phyloP scores from a whole-genome alignment of 1,284 basidiomycete genomes.

The Pterulicium gracile region DNA sequence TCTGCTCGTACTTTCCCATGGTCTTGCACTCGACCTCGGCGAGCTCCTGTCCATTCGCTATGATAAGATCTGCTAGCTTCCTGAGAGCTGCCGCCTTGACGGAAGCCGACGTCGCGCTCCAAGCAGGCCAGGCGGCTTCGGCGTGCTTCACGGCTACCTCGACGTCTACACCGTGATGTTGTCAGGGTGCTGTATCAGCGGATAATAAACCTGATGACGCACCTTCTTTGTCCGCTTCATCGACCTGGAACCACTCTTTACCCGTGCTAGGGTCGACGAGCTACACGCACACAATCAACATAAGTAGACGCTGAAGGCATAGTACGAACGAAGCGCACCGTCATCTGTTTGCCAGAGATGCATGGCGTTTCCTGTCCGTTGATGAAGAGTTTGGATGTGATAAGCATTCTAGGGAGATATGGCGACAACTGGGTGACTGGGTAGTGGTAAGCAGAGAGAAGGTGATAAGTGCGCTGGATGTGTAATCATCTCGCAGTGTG shows the following conservation, averaged over 20 bases:
- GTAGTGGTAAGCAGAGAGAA: too few relatives aligned
- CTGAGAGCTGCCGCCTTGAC: not conserved
- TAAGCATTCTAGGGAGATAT: too few relatives aligned
- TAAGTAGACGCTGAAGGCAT: too few relatives aligned
- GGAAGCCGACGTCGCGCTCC: not conserved
- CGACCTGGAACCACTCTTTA: constrained; percentile 2
- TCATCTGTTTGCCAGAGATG: too few relatives aligned
- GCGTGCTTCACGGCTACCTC: constrained; percentile 1
- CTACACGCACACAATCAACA: too few relatives aligned
- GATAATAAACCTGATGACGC: not conserved
- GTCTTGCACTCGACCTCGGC: not conserved
- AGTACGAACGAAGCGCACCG: too few relatives aligned
- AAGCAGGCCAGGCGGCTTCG: constrained; percentile 3
- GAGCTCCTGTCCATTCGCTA: constrained; percentile 1
- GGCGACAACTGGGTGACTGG: too few relatives aligned
- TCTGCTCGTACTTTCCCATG: not conserved
- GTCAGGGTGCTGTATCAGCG: not conserved
- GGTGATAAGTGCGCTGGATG: too few relatives aligned
- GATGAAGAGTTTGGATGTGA: too few relatives aligned
- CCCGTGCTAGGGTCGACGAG: not conserved
- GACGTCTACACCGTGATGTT: not conserved
- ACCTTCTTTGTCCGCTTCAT: constrained; percentile 2
- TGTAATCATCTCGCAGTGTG: too few relatives aligned
- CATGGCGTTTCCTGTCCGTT: too few relatives aligned
- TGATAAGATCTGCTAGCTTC: not conserved